Base-by-base conservation (phyloP, 164 flowering plant species). In the Buxus sempervirens region DNA sequence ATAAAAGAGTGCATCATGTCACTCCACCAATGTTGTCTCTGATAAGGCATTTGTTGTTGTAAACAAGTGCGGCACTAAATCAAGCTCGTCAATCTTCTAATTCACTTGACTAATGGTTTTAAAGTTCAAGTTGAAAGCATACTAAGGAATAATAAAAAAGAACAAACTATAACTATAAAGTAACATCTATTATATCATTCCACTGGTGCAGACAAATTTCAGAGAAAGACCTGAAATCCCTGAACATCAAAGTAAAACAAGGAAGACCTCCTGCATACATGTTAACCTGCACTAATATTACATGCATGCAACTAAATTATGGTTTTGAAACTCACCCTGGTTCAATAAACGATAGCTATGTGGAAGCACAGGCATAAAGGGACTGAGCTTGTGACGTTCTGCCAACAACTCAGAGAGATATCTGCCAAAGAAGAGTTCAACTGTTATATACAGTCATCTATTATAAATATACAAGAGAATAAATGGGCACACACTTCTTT, bases 351-450 rank as follows among this genome's bases (percentile, higher is more conserved):
- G 84, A 62, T 74, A 87, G 69, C 89, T 49, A 74, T 83, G 66
- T 0, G 94, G 93, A 28, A 95, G 91, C 67, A 95, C 89, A 8
- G 92, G 84, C 85, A 81, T 55, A 78, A 95, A 95, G 18, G 96
- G 99, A 76, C 73, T 74, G 1, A 95, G 75, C 70, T 95, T 95
- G 62, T 85, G 80, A 15, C 96, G 96, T 78, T 95, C 99, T 1
- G 85, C 87, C 55, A 92, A 74, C 64, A 95, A 77, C 76, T 92
- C 99, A 0, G 88, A 71, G 4, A 95, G 87, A 79, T 92, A 95
- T 73, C 99, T 95, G 85, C 57, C 62, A 78, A 58, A 19, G 68
- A 25, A 48, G 9, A 64, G 42, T 25, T 26, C 38, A 58, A 25
- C n/a, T 45, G 55, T 63, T 14, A 58, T 36, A 63, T 26, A 56